Evolutionary conservation across 768 basidiomycete genomes (phyloP), one percentile per base, ranked within the genome.

Genomic region (Leccinum barrowsii): DNA sequence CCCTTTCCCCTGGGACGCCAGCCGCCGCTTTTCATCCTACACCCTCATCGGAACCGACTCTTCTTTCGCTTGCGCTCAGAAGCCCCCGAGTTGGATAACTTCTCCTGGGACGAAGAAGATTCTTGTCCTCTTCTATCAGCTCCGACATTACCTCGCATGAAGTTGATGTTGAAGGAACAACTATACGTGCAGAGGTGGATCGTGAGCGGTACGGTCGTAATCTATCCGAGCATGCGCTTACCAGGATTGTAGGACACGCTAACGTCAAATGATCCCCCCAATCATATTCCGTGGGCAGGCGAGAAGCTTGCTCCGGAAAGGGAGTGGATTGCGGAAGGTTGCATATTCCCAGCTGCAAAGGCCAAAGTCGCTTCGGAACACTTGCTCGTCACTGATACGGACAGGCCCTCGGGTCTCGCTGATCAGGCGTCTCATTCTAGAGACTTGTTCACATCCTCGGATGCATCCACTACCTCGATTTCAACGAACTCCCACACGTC

Each of bases 141-240:
- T 21, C 75, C 74, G 15, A 77, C 74, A 4, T 48, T 59, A n/a
- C 74, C 75, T 21, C 74, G 76, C 44, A 66, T 77, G 66, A 71
- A 67, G 30, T 24, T 69, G 60, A 65, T 75, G 67, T 62, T 77
- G 32, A 67, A 62, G 60, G 76, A 77, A 58, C 67, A 60, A 5
- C 54, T 76, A 22, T 74, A 70, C 46, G 67, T 76, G 24, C 63
- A 65, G 46, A 65, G 61, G 35, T 77, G 76, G 76, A 57, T 65
- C 52, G 75, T 77, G 58, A 63, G 76, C 65, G 17, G 2, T 44
- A 47, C 37, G 47, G 37, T 54, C 30, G 2, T 55, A 10, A 50
- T 46, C 17, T 50, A 3, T 37, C 22, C 54, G 35, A 22, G 7
- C 21, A 21, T 42, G 26, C 13, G 19, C 55, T 72, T 51, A 67